phyloP scores from a whole-genome alignment of 371 early-diverging fungal genomes.

The Batkoa obscura region DNA sequence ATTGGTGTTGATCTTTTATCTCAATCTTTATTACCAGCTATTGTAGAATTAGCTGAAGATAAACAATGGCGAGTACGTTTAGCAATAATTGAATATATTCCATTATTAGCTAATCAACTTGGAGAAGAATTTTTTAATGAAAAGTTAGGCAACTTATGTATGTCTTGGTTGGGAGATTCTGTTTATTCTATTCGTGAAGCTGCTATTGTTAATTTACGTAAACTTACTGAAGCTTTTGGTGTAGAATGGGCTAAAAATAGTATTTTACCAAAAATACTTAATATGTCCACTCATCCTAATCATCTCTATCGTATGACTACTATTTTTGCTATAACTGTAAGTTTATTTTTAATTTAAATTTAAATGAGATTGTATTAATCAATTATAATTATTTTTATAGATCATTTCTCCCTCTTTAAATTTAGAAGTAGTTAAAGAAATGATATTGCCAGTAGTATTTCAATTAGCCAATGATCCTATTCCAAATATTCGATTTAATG shows the following conservation, averaged over 20 bases:
- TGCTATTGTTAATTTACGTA: conserved; percentile 76
- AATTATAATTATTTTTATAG: conserved; percentile 18
- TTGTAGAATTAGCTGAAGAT: conserved; percentile 94
- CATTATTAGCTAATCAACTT: conserved; percentile 82
- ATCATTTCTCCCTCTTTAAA: conserved; percentile 76
- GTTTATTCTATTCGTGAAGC: conserved; percentile 96
- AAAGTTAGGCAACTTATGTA: conserved; percentile 76
- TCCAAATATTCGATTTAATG: conserved; percentile 98
- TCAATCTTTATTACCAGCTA: conserved; percentile 90
- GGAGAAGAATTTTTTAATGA: conserved; percentile 93
- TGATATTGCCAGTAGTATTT: conserved; percentile 74
- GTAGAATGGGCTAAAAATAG: conserved; percentile 91
- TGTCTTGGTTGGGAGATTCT: conserved; percentile 91
- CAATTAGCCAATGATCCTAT: conserved; percentile 79
- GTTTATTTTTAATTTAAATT: conserved; percentile 7
- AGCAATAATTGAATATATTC: conserved; percentile 96
- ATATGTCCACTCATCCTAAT: conserved; percentile 72
- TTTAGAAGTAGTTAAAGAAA: conserved; percentile 67
- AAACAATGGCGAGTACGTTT: conserved; percentile 97
- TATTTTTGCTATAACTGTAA: conserved; percentile 81
- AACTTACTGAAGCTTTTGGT: conserved; percentile 91
- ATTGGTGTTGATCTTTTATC: conserved; percentile 94
- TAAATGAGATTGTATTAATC: no score
- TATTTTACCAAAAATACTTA: conserved; percentile 84
- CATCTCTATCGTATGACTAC: conserved; percentile 95